A percentile compares a stretch with the other conserved stretches of the same genome.
Evolutionary conservation across 78 protist genomes (phyloP).

Genomic region (Cavenderia fasciculata): DNA sequence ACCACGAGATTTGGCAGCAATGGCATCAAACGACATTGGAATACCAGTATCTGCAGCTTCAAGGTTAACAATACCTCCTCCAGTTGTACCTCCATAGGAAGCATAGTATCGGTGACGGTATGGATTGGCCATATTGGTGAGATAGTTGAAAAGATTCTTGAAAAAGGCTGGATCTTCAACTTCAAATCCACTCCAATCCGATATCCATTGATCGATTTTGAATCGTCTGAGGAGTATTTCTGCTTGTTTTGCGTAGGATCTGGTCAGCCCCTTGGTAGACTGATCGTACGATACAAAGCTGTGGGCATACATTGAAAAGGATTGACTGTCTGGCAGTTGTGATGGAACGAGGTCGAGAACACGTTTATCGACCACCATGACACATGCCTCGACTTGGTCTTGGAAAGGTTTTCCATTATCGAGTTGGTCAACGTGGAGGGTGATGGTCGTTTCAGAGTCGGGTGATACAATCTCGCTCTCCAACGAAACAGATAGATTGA

Average conservation of each 20-base stretch:
- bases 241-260: too few relatives aligned
- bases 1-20: background rate
- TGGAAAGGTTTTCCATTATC: background rate
- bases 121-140: background rate
- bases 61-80: background rate
- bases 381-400: conserved; percentile 30
- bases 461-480: background rate
- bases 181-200: too few relatives aligned
- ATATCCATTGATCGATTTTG: too few relatives aligned
- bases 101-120: background rate
- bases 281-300: too few relatives aligned
- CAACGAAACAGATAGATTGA: background rate
- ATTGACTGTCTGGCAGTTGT: conserved; percentile 24
- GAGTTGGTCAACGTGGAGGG: background rate
- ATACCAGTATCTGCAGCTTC: background rate
- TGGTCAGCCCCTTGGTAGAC: too few relatives aligned
- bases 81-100: background rate
- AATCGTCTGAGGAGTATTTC: too few relatives aligned
- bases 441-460: background rate
- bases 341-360: conserved; percentile 13
- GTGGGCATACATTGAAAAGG: too few relatives aligned
- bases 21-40: background rate
- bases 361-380: conserved; percentile 47
- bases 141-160: background rate
- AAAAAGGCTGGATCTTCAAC: background rate